Evolutionary conservation across 2,329 filamentous ascomycete genomes (phyloP), one percentile per base, ranked within the genome.

Genomic region (Aspergillus melleus): DNA sequence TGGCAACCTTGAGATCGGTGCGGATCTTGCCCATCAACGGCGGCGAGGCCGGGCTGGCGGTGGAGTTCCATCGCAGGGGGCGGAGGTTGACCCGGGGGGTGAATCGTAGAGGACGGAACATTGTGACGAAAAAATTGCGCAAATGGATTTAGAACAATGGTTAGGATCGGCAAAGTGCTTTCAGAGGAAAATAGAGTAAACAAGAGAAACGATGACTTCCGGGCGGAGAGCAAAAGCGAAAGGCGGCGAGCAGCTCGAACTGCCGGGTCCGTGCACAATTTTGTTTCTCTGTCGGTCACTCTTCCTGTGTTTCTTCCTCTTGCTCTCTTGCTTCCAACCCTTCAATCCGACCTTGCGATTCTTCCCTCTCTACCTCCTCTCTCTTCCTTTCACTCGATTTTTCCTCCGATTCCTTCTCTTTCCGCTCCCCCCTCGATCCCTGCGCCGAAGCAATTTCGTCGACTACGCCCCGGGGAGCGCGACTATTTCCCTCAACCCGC

Each of bases 1-100:
- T 81, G 52, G 80, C 80, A 47, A 68, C 71, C 67, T 82, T 83
- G 49, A 83, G 69, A 66, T 82, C 80, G 60, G 73, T 66, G 56
- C 77, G 76, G 58, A 82, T 68, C 60, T 76, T 79, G 51, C 71
- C 66, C 67, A 82, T 76, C 57, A 82, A 69, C 11, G 79, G 77
- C 57, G 80, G 77, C 58, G 73, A 56, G 47, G 71, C 62, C 22
- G 74, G 68, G 36, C 69, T 66, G 20, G 69, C 66, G 20, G 76
- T 77, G 24, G 78, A 79, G 60, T 74, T 77, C 72, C 73, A 78
- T 65, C 78, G 74, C 39, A 74, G 67, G 57, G 68, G 64, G 52
- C 68, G 67, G 52, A 74, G 52, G 42, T 64, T 67, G 49, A 70
- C 46, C 19, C 70, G 70, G 22, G 70, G 49, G 32, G 70, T 64